Conservation (phyloP, 495 filamentous ascomycete genomes). For the Podospora conica region DNA sequence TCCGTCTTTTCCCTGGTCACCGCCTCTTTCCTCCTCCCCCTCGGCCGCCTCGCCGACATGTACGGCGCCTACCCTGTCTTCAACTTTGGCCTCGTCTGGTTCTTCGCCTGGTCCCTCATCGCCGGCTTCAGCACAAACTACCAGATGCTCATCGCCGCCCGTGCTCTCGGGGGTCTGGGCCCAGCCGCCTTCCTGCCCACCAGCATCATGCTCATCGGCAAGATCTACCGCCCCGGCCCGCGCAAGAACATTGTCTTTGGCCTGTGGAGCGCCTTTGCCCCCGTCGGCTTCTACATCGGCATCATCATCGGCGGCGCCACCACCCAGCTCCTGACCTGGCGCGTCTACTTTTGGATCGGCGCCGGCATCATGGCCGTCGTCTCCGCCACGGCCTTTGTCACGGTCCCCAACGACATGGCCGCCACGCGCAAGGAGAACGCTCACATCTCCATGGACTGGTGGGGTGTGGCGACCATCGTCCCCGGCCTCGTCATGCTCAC, state of each 20-base stretch:
- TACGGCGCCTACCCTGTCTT: slow-evolving; percentile 71
- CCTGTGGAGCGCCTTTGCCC: slow-evolving; percentile 71
- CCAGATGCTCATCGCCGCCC: slow-evolving; percentile 66
- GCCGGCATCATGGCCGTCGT: slow-evolving; percentile 42
- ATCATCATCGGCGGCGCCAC: slow-evolving; percentile 73
- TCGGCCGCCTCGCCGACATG: slow-evolving; percentile 71
- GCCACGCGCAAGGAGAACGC: slow-evolving; percentile 39
- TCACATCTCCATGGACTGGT: slow-evolving; percentile 45
- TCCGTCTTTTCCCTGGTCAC: slow-evolving; percentile 70
- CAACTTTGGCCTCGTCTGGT: slow-evolving; percentile 62
- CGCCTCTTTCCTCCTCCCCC: slow-evolving; percentile 66
- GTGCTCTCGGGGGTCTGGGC: slow-evolving; percentile 75
- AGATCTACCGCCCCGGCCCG: slow-evolving; percentile 74
- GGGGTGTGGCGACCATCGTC: slow-evolving; percentile 57
- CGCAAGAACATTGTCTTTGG: slow-evolving; percentile 82
- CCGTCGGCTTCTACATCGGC: slow-evolving; percentile 73
- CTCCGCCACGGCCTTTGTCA: slow-evolving; percentile 51
- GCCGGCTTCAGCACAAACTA: slow-evolving; percentile 65
- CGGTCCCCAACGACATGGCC: slow-evolving; percentile 58
- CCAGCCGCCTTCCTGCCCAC: slow-evolving; percentile 72
- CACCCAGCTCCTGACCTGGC: slow-evolving; percentile 58
- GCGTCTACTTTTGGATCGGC: slow-evolving; percentile 80
- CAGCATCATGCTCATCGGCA: slow-evolving; percentile 72
- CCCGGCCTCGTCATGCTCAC: slow-evolving; percentile 64
- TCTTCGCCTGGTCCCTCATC: slow-evolving; percentile 64